Evolutionary conservation across 1,284 basidiomycete species (phyloP).

Genomic region (Stereum hirsutum): DNA sequence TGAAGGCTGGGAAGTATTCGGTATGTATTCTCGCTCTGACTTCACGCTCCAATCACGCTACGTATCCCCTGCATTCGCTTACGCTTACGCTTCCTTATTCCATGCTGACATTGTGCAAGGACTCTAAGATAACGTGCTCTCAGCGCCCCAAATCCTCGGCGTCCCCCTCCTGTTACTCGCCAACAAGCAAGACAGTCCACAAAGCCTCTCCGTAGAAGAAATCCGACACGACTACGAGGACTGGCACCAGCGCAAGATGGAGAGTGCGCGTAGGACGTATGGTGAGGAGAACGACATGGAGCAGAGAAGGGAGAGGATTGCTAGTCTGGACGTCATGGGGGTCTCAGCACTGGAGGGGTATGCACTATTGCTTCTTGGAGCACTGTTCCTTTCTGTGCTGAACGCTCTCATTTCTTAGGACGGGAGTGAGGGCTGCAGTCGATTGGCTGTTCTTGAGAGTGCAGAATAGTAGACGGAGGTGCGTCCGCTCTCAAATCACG

Average conservation of each 20-base stretch:
- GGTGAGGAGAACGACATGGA: constrained; percentile 41
- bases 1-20: constrained; percentile 93
- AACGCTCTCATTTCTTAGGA: constrained; percentile 35
- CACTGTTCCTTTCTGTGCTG: neutral
- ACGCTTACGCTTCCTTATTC: too few species aligned
- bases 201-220: constrained; percentile 77
- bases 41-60: neutral
- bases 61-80: too few species aligned
- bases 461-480: constrained; percentile 61
- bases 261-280: constrained; percentile 49
- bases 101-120: constrained; percentile 20
- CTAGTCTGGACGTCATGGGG: constrained; percentile 87
- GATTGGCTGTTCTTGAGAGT: constrained; percentile 93
- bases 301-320: constrained; percentile 55
- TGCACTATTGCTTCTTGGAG: constrained; percentile 17
- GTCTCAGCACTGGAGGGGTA: constrained; percentile 86
- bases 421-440: constrained; percentile 82
- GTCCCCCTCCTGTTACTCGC: constrained; percentile 84
- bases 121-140: constrained; percentile 68
- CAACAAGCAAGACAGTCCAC: constrained; percentile 85
- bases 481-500: neutral
- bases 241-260: constrained; percentile 71
- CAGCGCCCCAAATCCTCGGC: constrained; percentile 78
- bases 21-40: constrained; percentile 33
- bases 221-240: constrained; percentile 86